Base-by-base conservation (phyloP, 805 yeast genomes). In the Lachancea quebecensis region DNA sequence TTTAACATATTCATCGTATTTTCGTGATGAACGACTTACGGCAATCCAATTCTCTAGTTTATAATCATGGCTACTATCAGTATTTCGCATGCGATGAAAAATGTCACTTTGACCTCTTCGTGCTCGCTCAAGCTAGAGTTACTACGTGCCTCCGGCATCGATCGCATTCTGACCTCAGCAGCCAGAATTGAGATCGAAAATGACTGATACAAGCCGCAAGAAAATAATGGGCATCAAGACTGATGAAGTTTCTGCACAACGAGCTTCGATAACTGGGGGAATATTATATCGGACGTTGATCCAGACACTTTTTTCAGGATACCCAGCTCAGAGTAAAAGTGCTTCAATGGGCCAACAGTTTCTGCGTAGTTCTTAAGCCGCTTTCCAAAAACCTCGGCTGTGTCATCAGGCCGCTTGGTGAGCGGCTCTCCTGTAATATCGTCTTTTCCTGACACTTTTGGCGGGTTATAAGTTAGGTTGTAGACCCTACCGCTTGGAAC, bases 351-450 rank as follows among this genome's bases (percentile, higher is more conserved):
- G 5, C 56, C 72, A 12, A 88, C 67, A 39, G 78, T 74, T 16
- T 64, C 54, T 42, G 77, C 74, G 63, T 86, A 89, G 30, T 72
- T 69, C 30, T 76, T 79, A 35, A 91, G 64, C 51, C 98, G 68
- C 52, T 74, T 73, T 49, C 75, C 75, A 56, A 90, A 83, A 0
- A 84, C 82, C 49, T 73, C 85, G 1, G 81, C 82, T 15, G 81
- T 85, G 61, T 90, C 98, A 58, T 90, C 98, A 0, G 81, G 72
- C 50, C 98, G 75, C 65, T 88, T 85, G 14, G 76, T 65, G 46
- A 90, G 71, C 2, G 86, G 82, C 59, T 90, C 97, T 0, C 96
- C 96, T 0, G 98, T 90, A 2, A 88, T 58, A 62, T 90, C 97
- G 58, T 90, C 98, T 49, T 67, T 73, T 31, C 88, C 95, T 0